Evolutionary conservation across 1,284 basidiomycete species (phyloP), one percentile per base, ranked within the genome.

Genomic region (Salmacisia buchloeana): DNA sequence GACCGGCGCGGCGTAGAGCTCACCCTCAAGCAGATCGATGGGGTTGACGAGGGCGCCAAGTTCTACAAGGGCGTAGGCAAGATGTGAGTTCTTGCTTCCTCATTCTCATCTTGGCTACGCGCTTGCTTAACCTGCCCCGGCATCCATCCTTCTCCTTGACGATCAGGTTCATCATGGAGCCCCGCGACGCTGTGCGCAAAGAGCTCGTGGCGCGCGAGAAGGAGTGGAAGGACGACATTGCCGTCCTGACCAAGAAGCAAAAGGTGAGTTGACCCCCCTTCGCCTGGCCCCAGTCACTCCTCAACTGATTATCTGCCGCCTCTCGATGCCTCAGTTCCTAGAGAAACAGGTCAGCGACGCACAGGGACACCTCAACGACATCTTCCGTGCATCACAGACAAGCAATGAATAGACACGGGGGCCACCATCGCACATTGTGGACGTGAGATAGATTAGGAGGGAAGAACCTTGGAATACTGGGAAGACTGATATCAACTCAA

Each of bases 51-150:
- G n/a, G 59, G 34, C 13, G 29, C 39, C 27, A 54, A 39, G 36
- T 43, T 64, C 15, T 64, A 58, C 31, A 60, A 59, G 38, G 63
- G 63, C 39, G 58, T 64, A n/a, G 63, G 63, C 2, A 64, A 64
- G 43, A 64, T 64, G 63, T 64, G 45, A 35, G 63, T 63, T 15
- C 29, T 38, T 41, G 27, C 18, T 59, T 25, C 45, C 45, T 13
- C 45, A n/a, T n/a, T n/a, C n/a, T 46, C 10, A 13, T 46, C 45
- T 25, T 13, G n/a, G n/a, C n/a, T n/a, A n/a, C n/a, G n/a, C n/a
- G n/a, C n/a, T 21, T 46, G 45, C 36, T 10, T 46, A 21, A 25
- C 9, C 10, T 25, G 10, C 23, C 13, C 12, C 45, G 7, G 10
- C 9, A 46, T 13, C 12, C 23, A 15, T 27, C 12, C 10, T 2